phyloP scores from a whole-genome alignment of 2,329 filamentous ascomycete species.

The Paecilomyces sp. region DNA sequence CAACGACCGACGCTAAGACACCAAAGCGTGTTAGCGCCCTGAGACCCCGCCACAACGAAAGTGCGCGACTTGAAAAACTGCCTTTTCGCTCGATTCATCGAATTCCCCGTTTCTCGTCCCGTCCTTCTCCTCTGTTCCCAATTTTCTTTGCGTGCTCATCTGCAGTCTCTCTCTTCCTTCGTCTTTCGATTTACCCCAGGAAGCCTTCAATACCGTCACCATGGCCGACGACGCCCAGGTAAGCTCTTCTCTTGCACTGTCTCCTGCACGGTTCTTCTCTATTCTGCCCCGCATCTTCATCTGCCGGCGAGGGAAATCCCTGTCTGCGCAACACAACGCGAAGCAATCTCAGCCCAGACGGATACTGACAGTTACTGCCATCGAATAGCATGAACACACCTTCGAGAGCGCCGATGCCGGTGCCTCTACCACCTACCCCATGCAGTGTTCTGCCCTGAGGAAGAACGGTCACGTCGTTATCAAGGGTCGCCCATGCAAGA shows the following conservation, averaged over 20 bases:
- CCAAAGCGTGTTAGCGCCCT: slow-evolving; percentile 17
- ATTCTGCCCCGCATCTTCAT: slow-evolving; percentile 22
- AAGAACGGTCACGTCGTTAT: slow-evolving; percentile 99
- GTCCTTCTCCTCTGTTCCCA: slow-evolving; percentile 7
- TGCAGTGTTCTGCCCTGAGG: slow-evolving; percentile 99
- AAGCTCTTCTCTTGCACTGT: slow-evolving; percentile 31
- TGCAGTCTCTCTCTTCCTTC: slow-evolving; percentile 3
- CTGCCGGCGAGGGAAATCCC: background rate
- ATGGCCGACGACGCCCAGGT: slow-evolving; percentile 64
- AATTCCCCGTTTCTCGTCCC: slow-evolving; percentile 8
- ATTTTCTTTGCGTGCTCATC: slow-evolving; percentile 10
- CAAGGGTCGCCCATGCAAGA: slow-evolving; percentile 99
- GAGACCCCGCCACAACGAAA: slow-evolving; percentile 27
- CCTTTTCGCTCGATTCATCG: slow-evolving; percentile 18
- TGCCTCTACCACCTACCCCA: slow-evolving; percentile 87
- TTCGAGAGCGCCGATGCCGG: slow-evolving; percentile 96
- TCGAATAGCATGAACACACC: slow-evolving; percentile 58
- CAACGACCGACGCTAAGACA: slow-evolving; percentile 16
- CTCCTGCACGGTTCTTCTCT: slow-evolving; percentile 13
- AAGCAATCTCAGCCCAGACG: background rate
- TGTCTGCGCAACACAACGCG: background rate
- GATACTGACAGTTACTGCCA: slow-evolving; percentile 11
- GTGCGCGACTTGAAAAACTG: slow-evolving; percentile 10
- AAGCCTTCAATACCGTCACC: slow-evolving; percentile 34
- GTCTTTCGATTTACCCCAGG: slow-evolving; percentile 2